Percentiles rank a stretch among this genome's conserved stretches.
These are phyloP conservation scores for Colletotrichum tropicicola DNA, from an alignment of 2,329 filamentous ascomycete species.

Conservation along the genomic window DNA sequence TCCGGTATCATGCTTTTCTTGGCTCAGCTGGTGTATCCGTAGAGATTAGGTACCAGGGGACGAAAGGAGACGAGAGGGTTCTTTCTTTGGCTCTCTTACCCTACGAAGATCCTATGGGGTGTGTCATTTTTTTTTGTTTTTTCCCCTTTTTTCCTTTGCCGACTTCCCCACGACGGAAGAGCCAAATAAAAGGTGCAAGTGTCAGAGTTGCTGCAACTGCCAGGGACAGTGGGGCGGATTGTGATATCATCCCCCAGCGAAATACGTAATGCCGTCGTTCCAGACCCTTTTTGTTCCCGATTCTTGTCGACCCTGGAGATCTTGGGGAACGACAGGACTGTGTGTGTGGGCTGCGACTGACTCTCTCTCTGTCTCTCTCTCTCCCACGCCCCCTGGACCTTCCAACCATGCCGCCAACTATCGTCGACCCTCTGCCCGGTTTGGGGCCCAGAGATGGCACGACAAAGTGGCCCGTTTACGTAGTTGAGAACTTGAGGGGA, in stretches of 20 bases:
- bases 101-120: conserved; percentile 13
- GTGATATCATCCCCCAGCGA: conserved; percentile 27
- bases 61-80: not conserved
- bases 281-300: conserved; percentile 6
- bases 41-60: not conserved
- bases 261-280: conserved; percentile 28
- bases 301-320: not conserved
- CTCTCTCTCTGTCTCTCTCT: not conserved
- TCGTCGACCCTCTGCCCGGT: not conserved
- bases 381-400: not conserved
- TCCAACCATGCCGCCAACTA: not conserved
- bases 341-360: not conserved
- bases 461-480: conserved; percentile 7
- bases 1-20: conserved; percentile 10
- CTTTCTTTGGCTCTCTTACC: no score
- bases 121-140: not conserved
- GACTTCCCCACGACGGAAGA: no score
- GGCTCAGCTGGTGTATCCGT: not conserved
- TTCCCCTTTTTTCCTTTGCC: not conserved
- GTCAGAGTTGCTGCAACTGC: conserved; percentile 2
- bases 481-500: not conserved
- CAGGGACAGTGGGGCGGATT: conserved; percentile 26
- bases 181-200: not conserved
- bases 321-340: not conserved
- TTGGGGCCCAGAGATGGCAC: not conserved